Base-by-base conservation (phyloP, 164 flowering plant genomes). In the Stephania japonica region DNA sequence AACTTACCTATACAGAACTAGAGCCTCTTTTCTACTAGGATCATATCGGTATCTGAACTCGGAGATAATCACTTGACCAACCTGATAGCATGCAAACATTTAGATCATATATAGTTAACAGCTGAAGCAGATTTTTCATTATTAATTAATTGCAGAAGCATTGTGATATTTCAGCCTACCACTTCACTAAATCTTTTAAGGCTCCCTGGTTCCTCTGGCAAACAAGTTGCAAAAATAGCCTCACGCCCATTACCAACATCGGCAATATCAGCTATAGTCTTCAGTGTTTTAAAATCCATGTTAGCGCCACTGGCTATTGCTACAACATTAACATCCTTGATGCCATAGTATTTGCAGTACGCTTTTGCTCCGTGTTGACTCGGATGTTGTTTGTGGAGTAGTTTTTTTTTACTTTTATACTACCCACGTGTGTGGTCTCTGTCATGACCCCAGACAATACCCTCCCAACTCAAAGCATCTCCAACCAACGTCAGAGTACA, bases 361-460 rank as follows among this genome's bases (percentile, higher is more conserved):
- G 99, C 99, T 83, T 93, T 95, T 76, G 99, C 99, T 76, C 99
- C 99, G n/a, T n/a, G n/a, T n/a, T n/a, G n/a, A n/a, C n/a, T n/a
- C n/a, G n/a, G n/a, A n/a, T n/a, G n/a, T n/a, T n/a, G n/a, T n/a
- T n/a, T n/a, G n/a, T n/a, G n/a, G n/a, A n/a, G n/a, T n/a, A n/a
- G n/a, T n/a, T n/a, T n/a, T n/a, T n/a, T n/a, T n/a, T n/a, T n/a
- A n/a, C n/a, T n/a, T n/a, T n/a, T n/a, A n/a, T n/a, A n/a, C n/a
- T n/a, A n/a, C n/a, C n/a, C n/a, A n/a, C n/a, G n/a, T n/a, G n/a
- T n/a, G n/a, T n/a, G n/a, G n/a, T n/a, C n/a, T n/a, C n/a, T n/a
- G n/a, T n/a, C n/a, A n/a, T n/a, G n/a, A n/a, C n/a, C n/a, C n/a
- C n/a, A n/a, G n/a, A n/a, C n/a, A n/a, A n/a, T n/a, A n/a, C n/a